phyloP scores from a whole-genome alignment of 2,329 filamentous ascomycete species.

The Boeremia exigua region DNA sequence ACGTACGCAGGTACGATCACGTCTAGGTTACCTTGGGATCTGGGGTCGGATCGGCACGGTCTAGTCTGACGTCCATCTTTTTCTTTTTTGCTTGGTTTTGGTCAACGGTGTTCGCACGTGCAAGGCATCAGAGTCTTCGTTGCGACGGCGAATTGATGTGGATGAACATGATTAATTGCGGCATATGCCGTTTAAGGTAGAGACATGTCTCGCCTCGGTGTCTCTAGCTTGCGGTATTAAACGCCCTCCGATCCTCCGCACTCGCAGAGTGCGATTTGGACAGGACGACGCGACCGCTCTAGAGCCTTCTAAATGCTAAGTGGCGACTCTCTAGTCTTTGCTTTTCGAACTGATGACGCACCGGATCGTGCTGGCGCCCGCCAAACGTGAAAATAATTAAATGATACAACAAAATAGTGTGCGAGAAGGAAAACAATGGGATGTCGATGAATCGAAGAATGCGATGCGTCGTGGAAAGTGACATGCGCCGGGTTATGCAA shows the following conservation, averaged over 20 bases:
- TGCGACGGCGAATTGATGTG: no score
- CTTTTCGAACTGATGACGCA: background rate
- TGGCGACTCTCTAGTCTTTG: constrained; percentile 1
- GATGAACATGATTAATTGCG: no score
- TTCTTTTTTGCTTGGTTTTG: no score
- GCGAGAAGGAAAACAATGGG: background rate
- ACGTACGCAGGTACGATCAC: background rate
- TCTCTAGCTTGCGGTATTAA: constrained; percentile 4
- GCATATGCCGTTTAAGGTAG: no score
- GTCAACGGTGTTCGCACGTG: no score
- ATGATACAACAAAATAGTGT: constrained; percentile 14
- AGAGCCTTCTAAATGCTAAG: background rate
- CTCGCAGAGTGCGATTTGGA: background rate
- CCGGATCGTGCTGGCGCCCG: background rate
- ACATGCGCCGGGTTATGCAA: constrained; percentile 15
- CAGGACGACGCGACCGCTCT: background rate
- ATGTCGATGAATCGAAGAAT: constrained; percentile 2
- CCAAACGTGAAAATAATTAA: background rate
- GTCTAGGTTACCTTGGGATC: background rate
- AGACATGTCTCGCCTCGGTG: background rate
- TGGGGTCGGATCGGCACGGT: background rate
- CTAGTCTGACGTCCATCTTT: background rate
- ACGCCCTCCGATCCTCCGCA: background rate
- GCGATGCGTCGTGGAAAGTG: constrained; percentile 5
- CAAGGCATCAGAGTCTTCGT: no score